Base-by-base conservation (phyloP, 2,329 filamentous ascomycete genomes). In the Dothideomycetes sp. region DNA sequence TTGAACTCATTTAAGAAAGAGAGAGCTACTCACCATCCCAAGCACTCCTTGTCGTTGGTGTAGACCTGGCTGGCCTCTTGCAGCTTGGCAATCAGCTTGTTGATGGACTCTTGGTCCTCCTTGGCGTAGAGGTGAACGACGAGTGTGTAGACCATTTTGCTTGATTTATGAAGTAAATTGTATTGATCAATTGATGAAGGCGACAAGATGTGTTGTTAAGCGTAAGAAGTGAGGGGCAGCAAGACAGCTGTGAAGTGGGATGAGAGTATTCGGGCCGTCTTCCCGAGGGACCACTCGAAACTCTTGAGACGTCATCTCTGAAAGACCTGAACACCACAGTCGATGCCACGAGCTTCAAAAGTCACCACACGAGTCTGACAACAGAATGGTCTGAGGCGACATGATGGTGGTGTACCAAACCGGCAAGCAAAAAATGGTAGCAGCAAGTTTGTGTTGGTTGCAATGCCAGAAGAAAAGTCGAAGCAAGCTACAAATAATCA, bases 61-160 rank as follows among this genome's bases (percentile, higher is more conserved):
- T 85, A 85, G 47, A 85, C 71, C 47, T 76, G 71, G 45, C 78
- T 78, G n/a, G 82, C 82, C 58, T 86, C 82, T 56, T 80, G 72
- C 43, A 86, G 75, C 67, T 85, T 86, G 43, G 75, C 75, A 53
- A 77, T 74, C 44, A 86, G 65, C 61, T 80, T 82, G 46, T 68
- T 64, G 62, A 84, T 78, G 56, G 68, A 69, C 41, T 76, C 73
- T 10, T 69, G 62, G 53, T 82, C 72, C 43, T 76, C 69, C 56
- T 84, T 84, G 48, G 80, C 78, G 64, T 80, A 76, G 47, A 85
- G 70, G 60, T 81, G 77, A 34, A 80, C 77, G 51, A 78, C 76
- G 51, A 82, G 75, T 46, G 77, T 81, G 64, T 82, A 82, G 50
- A 80, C 76, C 76, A 80, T 80, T 31, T 55, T 70, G 16, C 18